Evolutionary conservation across 2,329 filamentous ascomycete genomes (phyloP), one percentile per base, ranked within the genome.

Genomic region (Paraphaeosphaeria minitans): DNA sequence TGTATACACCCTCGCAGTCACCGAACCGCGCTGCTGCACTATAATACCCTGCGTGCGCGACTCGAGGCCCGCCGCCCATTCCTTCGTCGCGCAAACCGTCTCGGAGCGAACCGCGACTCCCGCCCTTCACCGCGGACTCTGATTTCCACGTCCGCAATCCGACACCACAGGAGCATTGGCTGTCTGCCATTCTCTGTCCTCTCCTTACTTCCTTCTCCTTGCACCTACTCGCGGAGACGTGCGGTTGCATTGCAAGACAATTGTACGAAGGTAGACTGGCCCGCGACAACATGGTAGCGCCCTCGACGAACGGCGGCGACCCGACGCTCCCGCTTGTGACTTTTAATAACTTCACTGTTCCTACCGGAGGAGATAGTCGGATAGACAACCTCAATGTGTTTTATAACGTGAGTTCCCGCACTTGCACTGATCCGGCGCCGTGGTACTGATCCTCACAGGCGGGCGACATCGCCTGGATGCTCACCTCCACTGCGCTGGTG

Each of bases 391-490:
- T 96, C 66, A 97, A 97, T 78, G 80, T 93, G 68, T 96, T 87
- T 78, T 97, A 96, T 80, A 85, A 92, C 76, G 89, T 91, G 80
- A 66, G 84, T 72, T 50, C 53, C 47, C 24, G 29, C 50, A 43
- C 48, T 43, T 33, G 22, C 9, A 45, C 29, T 8, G 7, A 58
- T 59, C 66, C 56, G 63, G 69, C 46, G 33, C 48, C 22, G 55
- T 53, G 65, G 61, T 64, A 67, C 73, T 76, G 67, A 74, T 60
- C 39, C 57, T 22, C 52, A 39, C 66, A 94, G 89, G 84, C 88
- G 59, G 93, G 92, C 72, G 87, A 96, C 79, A 87, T 96, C 71
- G 86, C 89, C 57, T 97, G 91, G 89, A 86, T 96, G 73, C 82
- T 93, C 70, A 86, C 87, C 54, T 87, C 86, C 35, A 85, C 92